These are phyloP conservation scores for Tympanopsis confertula DNA, from an alignment of 2,329 filamentous ascomycete genomes.

Conservation along the genomic window DNA sequence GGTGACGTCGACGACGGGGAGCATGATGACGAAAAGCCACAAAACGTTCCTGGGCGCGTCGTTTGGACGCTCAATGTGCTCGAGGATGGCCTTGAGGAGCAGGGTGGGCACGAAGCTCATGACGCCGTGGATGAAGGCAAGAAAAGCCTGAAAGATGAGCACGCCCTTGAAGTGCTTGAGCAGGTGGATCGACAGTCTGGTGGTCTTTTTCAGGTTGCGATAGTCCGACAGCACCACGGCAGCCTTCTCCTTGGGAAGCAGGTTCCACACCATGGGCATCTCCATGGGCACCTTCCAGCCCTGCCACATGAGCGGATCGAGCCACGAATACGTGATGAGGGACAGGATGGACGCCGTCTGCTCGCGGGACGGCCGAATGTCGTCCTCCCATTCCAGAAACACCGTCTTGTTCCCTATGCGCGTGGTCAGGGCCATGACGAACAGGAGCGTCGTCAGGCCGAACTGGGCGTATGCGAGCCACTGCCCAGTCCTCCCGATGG, in stretches of 20 bases:
- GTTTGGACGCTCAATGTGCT: conserved; percentile 80
- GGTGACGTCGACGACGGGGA: conserved; percentile 72
- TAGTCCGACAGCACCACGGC: conserved; percentile 70
- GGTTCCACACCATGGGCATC: conserved; percentile 81
- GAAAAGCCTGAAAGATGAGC: conserved; percentile 65
- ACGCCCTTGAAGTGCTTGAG: conserved; percentile 71
- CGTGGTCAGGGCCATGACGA: conserved; percentile 66
- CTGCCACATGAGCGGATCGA: conserved; percentile 77
- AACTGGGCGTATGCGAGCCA: conserved; percentile 65
- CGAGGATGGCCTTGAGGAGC: conserved; percentile 77
- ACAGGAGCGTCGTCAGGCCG: conserved; percentile 59
- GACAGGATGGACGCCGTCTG: conserved; percentile 82
- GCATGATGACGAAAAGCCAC: conserved; percentile 87
- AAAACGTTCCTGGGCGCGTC: conserved; percentile 72
- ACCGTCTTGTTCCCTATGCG: conserved; percentile 88
- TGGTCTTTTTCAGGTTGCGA: conserved; percentile 73
- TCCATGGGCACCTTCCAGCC: conserved; percentile 79
- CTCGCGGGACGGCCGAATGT: conserved; percentile 75
- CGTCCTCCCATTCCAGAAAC: conserved; percentile 77
- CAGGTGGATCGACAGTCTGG: conserved; percentile 67
- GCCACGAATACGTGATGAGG: conserved; percentile 77
- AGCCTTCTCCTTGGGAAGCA: conserved; percentile 80
- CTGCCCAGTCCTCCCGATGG: conserved; percentile 48
- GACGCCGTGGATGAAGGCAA: conserved; percentile 68
- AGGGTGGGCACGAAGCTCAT: conserved; percentile 88